phyloP scores from a whole-genome alignment of 208 protist species.

The Herpetomonas tarakana region DNA sequence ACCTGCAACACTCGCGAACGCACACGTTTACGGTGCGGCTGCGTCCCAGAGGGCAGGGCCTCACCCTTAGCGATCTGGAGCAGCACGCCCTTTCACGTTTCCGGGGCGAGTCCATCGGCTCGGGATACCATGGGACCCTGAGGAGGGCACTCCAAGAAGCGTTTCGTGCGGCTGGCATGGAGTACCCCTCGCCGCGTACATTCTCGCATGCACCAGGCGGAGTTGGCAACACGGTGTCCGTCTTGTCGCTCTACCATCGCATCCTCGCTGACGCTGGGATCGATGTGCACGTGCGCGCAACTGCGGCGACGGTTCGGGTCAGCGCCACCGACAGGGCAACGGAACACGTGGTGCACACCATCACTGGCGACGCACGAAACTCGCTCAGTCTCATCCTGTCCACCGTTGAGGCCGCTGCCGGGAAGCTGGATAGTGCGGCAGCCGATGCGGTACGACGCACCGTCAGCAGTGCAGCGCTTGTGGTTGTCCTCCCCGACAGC shows the following conservation, averaged over 20 bases:
- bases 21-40: slow-evolving; percentile 58
- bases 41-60: background rate
- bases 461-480: slow-evolving; percentile 29
- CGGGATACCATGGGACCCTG: slow-evolving; percentile 14
- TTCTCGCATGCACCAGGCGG: background rate
- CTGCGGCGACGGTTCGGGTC: background rate
- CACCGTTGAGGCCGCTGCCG: slow-evolving; percentile 26
- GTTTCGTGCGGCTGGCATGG: slow-evolving; percentile 23
- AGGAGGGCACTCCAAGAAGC: slow-evolving; percentile 45
- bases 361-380: background rate
- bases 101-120: slow-evolving; percentile 52
- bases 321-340: background rate
- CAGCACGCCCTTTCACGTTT: slow-evolving; percentile 34
- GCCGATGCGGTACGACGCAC: slow-evolving; percentile 18
- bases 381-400: slow-evolving; percentile 23
- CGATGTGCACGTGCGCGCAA: slow-evolving; percentile 1
- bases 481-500: slow-evolving; percentile 45
- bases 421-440: slow-evolving; percentile 16
- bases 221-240: no score
- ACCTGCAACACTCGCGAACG: slow-evolving; percentile 54
- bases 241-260: background rate
- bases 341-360: background rate
- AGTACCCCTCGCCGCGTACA: slow-evolving; percentile 10
- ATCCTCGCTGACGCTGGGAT: background rate
- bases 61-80: slow-evolving; percentile 17